Percentiles rank a stretch among this genome's conserved stretches.
phyloP scores from a whole-genome alignment of 2,329 filamentous ascomycete genomes.

The Paraconiothyrium sp. region DNA sequence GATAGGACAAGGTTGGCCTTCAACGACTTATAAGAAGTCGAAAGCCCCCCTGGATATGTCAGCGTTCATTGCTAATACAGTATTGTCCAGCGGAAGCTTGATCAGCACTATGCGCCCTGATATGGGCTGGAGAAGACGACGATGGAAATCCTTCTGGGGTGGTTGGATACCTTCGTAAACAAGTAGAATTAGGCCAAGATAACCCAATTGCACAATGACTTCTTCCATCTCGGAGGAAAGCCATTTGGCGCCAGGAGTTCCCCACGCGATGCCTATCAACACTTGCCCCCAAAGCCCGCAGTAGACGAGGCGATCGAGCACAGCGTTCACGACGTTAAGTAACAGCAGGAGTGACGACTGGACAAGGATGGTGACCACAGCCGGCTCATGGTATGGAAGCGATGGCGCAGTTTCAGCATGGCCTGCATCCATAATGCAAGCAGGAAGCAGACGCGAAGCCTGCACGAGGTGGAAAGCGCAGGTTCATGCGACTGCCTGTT shows the following conservation, averaged over 20 bases:
- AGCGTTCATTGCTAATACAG: slow-evolving; percentile 11
- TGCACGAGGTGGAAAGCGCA: slow-evolving; percentile 19
- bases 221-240: slow-evolving; percentile 63
- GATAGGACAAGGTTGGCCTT: slow-evolving; percentile 70
- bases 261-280: slow-evolving; percentile 75
- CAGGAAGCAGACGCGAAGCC: background rate
- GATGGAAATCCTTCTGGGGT: background rate
- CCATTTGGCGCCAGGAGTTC: slow-evolving; percentile 71
- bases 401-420: slow-evolving; percentile 34
- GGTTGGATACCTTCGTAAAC: slow-evolving; percentile 73
- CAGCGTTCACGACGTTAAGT: slow-evolving; percentile 67
- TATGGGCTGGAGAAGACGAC: background rate
- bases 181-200: slow-evolving; percentile 75
- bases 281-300: slow-evolving; percentile 79
- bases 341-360: slow-evolving; percentile 69
- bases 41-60: slow-evolving; percentile 63
- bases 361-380: slow-evolving; percentile 67
- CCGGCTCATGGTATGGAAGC: slow-evolving; percentile 70
- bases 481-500: slow-evolving; percentile 6
- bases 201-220: slow-evolving; percentile 72
- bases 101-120: background rate
- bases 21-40: slow-evolving; percentile 63
- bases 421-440: slow-evolving; percentile 33
- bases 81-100: background rate
- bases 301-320: slow-evolving; percentile 69